These are phyloP conservation scores for Trichophyton benhamiae DNA, from an alignment of 2,329 filamentous ascomycete species.

Conservation along the genomic window DNA sequence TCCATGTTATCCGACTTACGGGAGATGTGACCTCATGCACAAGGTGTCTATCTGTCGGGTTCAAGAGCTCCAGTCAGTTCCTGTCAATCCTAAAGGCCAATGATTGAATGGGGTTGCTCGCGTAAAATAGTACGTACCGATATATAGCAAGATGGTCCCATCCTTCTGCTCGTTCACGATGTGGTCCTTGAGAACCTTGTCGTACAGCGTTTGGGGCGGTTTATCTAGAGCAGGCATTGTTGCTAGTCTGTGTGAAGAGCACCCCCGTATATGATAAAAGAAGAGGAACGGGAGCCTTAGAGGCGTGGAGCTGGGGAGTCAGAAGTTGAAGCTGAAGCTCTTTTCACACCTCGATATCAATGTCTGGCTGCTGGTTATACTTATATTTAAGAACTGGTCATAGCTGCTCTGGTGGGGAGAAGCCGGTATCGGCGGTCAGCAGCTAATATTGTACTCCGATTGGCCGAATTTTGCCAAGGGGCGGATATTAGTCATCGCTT, in stretches of 20 bases:
- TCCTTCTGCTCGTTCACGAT: constrained; percentile 92
- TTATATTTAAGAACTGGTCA: constrained; percentile 4
- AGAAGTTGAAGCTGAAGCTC: neutral
- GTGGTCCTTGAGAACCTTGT: constrained; percentile 93
- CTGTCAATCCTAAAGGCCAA: neutral
- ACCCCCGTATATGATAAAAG: neutral
- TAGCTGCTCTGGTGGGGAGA: constrained; percentile 3
- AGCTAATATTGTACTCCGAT: constrained; percentile 2
- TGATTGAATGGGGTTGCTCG: neutral
- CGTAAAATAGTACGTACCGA: constrained; percentile 45
- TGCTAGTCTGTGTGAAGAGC: neutral
- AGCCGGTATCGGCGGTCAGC: constrained; percentile 12
- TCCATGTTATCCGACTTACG: constrained; percentile 40
- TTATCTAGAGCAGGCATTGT: constrained; percentile 64
- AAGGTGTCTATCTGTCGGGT: constrained; percentile 65
- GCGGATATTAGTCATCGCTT: neutral
- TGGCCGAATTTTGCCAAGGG: constrained; percentile 7
- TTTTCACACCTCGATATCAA: neutral
- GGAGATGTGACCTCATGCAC: constrained; percentile 98
- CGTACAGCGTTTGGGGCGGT: constrained; percentile 76
- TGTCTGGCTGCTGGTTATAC: no score
- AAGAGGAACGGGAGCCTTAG: neutral
- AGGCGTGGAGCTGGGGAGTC: neutral
- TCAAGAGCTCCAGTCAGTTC: constrained; percentile 2
- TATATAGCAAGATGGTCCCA: constrained; percentile 85